Percentiles rank a stretch among this genome's conserved stretches.
Conservation (phyloP, 1,139 yeast genomes). For the Taphrina communis region DNA sequence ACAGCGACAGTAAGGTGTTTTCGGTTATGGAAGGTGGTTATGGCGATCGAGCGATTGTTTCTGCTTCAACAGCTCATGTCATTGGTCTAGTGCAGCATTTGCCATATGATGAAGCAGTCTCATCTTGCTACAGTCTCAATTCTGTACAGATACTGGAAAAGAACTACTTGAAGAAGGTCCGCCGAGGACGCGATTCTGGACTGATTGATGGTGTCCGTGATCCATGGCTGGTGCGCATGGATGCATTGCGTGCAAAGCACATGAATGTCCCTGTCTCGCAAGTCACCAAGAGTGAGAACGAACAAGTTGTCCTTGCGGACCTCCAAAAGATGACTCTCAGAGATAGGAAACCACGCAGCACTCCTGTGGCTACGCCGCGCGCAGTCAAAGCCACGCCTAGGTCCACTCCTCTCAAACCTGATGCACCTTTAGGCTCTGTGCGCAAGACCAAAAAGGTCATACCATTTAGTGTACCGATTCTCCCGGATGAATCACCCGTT, state of each 20-base stretch:
- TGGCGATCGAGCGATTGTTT: conserved; percentile 78
- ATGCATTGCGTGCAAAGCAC: conserved; percentile 7
- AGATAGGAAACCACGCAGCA: conserved; percentile 28
- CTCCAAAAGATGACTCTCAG: conserved; percentile 41
- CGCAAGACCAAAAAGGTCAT: neutral
- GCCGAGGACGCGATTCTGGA: conserved; percentile 7
- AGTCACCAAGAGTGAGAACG: neutral
- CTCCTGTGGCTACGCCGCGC: conserved; percentile 26
- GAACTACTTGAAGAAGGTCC: conserved; percentile 15
- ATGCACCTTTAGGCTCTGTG: neutral
- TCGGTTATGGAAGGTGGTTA: conserved; percentile 87
- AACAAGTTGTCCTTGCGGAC: neutral
- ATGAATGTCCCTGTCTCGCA: neutral
- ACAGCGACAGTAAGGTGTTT: conserved; percentile 66
- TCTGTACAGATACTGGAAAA: conserved; percentile 17
- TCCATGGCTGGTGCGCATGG: conserved; percentile 19
- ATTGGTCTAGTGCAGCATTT: conserved; percentile 53
- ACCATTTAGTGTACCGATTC: neutral
- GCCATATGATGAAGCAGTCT: neutral
- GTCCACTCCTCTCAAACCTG: conserved; percentile 8
- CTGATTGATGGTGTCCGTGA: neutral
- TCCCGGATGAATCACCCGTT: neutral
- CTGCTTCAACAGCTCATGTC: conserved; percentile 82
- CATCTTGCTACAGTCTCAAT: conserved; percentile 12
- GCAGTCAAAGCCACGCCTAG: conserved; percentile 6